phyloP scores from a whole-genome alignment of 2,329 filamentous ascomycete species.

The Alternaria infectoria region DNA sequence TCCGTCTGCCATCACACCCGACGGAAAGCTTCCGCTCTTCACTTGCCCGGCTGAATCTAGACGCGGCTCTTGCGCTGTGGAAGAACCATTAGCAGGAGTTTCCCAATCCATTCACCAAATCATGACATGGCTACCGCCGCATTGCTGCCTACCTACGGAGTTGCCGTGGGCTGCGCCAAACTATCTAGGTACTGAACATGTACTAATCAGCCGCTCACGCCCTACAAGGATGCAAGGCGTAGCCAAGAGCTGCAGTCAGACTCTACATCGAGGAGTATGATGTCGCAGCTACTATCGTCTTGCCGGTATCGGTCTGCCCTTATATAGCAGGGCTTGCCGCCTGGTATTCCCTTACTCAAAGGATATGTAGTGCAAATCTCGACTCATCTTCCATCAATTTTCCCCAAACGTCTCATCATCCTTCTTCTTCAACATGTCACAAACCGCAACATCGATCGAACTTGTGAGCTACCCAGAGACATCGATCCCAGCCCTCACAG shows the following conservation, averaged over 20 bases:
- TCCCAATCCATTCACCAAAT: background rate
- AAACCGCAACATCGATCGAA: conserved; percentile 35
- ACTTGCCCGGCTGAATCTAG: background rate
- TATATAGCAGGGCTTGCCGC: background rate
- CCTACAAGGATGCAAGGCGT: background rate
- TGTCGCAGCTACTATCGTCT: background rate
- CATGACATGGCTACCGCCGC: background rate
- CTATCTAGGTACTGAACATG: background rate
- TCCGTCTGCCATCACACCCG: conserved; percentile 1
- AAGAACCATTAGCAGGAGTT: background rate
- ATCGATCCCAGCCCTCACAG: conserved; percentile 13
- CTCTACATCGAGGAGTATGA: background rate
- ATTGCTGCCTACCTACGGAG: background rate
- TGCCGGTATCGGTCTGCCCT: background rate
- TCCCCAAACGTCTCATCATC: no score
- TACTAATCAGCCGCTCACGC: background rate
- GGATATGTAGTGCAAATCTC: no score
- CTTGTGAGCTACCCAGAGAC: conserved; percentile 20
- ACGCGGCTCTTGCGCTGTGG: background rate
- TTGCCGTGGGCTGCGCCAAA: background rate
- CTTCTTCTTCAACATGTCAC: conserved; percentile 39
- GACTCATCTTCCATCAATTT: no score
- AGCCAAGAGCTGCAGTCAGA: background rate
- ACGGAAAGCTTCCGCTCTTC: background rate
- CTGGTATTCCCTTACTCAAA: no score